Base-by-base conservation (phyloP, 2,329 filamentous ascomycete species). In the Pseudogymnoascus sp. region DNA sequence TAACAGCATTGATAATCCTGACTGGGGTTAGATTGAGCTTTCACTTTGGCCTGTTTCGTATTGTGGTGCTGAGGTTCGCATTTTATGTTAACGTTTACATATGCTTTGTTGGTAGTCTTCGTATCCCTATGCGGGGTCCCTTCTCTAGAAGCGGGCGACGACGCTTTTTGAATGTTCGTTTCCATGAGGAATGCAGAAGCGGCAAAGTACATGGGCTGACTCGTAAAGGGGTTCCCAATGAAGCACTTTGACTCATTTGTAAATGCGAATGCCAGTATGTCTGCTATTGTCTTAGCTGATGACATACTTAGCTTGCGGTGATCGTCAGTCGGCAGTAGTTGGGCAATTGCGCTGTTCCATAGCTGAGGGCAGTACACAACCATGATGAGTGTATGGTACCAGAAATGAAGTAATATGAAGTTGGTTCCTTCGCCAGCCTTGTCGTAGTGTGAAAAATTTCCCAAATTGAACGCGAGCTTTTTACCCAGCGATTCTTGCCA, bases 191-290 rank as follows among this genome's bases (percentile, higher is more conserved):
- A 96, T 0, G 91, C 91, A 70, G 90, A 95, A 0, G 90, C 91
- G 0, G 91, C 91, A 63, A 96, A 93, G 68, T 95, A 96, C 69
- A 95, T 95, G 0, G 91, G 91, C 72, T 96, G 91, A 57, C 88
- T 91, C 0, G 90, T 94, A 66, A 96, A 96, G 0, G 91, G 91
- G 63, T 94, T 96, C 1, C 90, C 90, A 35, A 92, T 87, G 61
- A 92, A 90, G 67, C 90, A 92, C 71, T 90, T 92, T 0, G 89
- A 86, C 71, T 95, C 90, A 59, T 94, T 90, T 8, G 95, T 76
- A 70, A 95, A 90, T 0, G 90, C 89, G 72, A 95, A 95, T 1
- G 89, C 87, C 7, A 95, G 75, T 14, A 96, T 96, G 68, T 96
- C 91, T 35, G 90, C 90, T 63, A 96, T 94, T 0, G 91, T 95